A percentile compares a stretch with the other conserved stretches of the same genome.
These are phyloP conservation scores for Cicer yamashitae DNA, from an alignment of 306 rosid genomes.

Conservation along the genomic window DNA sequence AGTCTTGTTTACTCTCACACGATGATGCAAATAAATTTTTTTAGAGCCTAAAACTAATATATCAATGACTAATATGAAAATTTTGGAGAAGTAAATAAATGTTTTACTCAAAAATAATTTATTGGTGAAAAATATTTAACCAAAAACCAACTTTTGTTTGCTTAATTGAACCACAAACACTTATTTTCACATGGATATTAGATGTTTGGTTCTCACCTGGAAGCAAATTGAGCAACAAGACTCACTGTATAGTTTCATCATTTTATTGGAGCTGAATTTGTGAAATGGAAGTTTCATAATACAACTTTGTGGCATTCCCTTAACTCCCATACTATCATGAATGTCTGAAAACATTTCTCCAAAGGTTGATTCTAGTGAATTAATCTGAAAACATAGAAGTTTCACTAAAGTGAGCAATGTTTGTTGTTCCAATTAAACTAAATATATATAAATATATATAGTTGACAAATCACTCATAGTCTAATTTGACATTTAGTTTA, in stretches of 20 bases:
- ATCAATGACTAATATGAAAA: neutral
- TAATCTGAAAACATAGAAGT: slow-evolving; percentile 42
- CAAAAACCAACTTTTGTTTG: no score
- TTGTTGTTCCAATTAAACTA: neutral
- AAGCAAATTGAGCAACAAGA: slow-evolving; percentile 57
- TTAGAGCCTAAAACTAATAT: neutral
- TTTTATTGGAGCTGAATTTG: slow-evolving; percentile 39
- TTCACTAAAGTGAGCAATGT: slow-evolving; percentile 22
- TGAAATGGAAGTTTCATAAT: slow-evolving; percentile 46
- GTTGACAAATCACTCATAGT: neutral
- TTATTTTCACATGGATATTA: neutral
- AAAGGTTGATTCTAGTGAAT: slow-evolving; percentile 36
- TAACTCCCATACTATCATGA: slow-evolving; percentile 34
- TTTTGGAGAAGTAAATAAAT: neutral
- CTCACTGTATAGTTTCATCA: slow-evolving; percentile 21
- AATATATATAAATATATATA: neutral
- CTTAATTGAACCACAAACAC: no score
- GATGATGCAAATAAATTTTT: no score
- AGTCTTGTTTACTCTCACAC: no score
- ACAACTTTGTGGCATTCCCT: slow-evolving; percentile 40
- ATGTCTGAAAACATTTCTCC: slow-evolving; percentile 49
- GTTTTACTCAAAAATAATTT: no score
- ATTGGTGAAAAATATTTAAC: no score
- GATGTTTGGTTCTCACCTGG: slow-evolving; percentile 46
- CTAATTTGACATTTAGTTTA: slow-evolving; percentile 2